These are phyloP conservation scores for Trichophyton benhamiae DNA, from an alignment of 2,329 filamentous ascomycete species.

Conservation along the genomic window DNA sequence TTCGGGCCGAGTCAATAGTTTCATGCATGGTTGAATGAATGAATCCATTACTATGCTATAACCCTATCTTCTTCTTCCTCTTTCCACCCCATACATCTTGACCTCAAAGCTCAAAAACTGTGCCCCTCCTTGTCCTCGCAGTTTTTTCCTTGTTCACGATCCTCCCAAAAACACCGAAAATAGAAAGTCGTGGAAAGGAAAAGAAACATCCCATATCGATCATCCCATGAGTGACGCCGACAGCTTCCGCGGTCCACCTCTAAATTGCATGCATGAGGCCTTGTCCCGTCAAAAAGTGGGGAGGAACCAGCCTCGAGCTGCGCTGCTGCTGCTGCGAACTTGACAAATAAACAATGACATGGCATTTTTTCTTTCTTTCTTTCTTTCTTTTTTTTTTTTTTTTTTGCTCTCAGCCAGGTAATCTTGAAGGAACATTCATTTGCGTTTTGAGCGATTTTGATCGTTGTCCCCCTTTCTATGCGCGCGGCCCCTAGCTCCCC, in stretches of 20 bases:
- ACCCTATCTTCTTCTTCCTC: background rate
- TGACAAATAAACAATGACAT: background rate
- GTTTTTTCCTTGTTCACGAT: too few species aligned
- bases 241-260: background rate
- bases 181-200: background rate
- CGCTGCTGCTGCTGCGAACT: too few species aligned
- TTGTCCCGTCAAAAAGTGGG: background rate
- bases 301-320: background rate
- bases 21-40: background rate
- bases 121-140: background rate
- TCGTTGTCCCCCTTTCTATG: background rate
- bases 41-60: background rate
- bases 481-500: background rate
- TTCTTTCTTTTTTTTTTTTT: background rate
- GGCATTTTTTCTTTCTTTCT: background rate
- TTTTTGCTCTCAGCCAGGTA: background rate
- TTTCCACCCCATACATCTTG: background rate
- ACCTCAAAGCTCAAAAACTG: background rate
- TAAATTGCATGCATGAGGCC: background rate
- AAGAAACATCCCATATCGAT: background rate
- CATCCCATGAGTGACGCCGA: background rate
- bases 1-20: slow-evolving; percentile 5
- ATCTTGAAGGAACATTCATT: too few species aligned
- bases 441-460: background rate
- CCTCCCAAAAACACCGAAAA: background rate